Evolutionary conservation across 345 rosid species (phyloP).

Genomic region (Hibiscus mutabilis): DNA sequence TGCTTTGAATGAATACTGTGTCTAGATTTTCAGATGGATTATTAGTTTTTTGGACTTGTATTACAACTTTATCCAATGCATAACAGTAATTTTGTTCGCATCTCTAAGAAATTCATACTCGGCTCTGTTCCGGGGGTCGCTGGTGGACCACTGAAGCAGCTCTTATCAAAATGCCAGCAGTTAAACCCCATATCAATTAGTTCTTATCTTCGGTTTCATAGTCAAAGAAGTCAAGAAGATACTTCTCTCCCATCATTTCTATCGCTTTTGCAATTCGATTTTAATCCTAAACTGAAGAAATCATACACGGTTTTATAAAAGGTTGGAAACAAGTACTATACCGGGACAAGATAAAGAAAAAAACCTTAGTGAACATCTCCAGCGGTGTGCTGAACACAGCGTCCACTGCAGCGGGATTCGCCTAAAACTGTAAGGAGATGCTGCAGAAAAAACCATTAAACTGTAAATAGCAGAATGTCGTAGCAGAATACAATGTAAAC

Average conservation of each 20-base stretch:
- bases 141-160: constrained; percentile 65
- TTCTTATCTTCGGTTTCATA: constrained; percentile 37
- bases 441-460: constrained; percentile 31
- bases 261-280: not conserved
- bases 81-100: constrained; percentile 29
- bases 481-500: not conserved
- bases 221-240: constrained; percentile 58
- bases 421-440: constrained; percentile 61
- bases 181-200: constrained; percentile 63
- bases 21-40: not conserved
- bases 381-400: not conserved
- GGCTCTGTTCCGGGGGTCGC: constrained; percentile 52
- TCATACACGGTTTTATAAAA: not conserved
- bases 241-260: constrained; percentile 38
- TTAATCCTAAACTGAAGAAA: not conserved
- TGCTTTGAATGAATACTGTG: constrained; percentile 6
- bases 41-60: not conserved
- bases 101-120: constrained; percentile 26
- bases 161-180: constrained; percentile 65
- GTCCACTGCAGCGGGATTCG: not conserved
- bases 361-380: not conserved
- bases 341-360: not conserved
- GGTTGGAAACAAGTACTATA: not conserved
- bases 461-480: not conserved
- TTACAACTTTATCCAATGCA: constrained; percentile 18